Evolutionary conservation across 495 filamentous ascomycete genomes (phyloP), one percentile per base, ranked within the genome.

Genomic region (Hyphodiscus hymeniophilus): DNA sequence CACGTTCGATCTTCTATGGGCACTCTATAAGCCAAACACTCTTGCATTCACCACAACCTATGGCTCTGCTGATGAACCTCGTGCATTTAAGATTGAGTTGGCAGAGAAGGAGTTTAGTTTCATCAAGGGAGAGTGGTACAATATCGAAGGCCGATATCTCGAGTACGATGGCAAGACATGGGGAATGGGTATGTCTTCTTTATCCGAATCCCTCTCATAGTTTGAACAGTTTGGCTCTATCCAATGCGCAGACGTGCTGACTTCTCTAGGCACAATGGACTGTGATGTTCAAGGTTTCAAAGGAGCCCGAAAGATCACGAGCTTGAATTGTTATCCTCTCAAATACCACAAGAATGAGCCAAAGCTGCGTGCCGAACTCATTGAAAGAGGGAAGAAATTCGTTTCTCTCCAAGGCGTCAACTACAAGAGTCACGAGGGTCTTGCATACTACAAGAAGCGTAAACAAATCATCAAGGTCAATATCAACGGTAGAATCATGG

Each of bases 1-100:
- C 60, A 94, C 89, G 4, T 96, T 89, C 50, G 89, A 94, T 48
- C 75, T 94, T 8, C 63, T 94, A 3, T 94, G 90, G 90, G 88
- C 90, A 2, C 66, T 96, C 6, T 90, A 87, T 71, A 94, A 94
- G 57, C 89, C 90, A 5, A 91, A 94, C 57, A 87, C 87, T 12
- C 77, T 94, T 31, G 84, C 83, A 1, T 91, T 84, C 56, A 85
- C 85, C 0, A 78, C 79, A 2, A 92, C 87, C 1, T 92, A 94
- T 54, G 85, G 85, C 2, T 81, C 75, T 36, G 63, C 72, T 15
- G 87, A 94, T 41, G 85, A 95, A 58, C 89, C 89, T 1, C 81
- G 87, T 26, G 85, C 86, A n/a, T 90, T 94, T 74, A 91, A 87
- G 59, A 80, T 95, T 22, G 87, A 92, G 47, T 82, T 85, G 45